A percentile compares a stretch with the other conserved stretches of the same genome.
These are phyloP conservation scores for Globisporangium irregulare DNA, from an alignment of 352 stramenopile genomes.

Conservation along the genomic window DNA sequence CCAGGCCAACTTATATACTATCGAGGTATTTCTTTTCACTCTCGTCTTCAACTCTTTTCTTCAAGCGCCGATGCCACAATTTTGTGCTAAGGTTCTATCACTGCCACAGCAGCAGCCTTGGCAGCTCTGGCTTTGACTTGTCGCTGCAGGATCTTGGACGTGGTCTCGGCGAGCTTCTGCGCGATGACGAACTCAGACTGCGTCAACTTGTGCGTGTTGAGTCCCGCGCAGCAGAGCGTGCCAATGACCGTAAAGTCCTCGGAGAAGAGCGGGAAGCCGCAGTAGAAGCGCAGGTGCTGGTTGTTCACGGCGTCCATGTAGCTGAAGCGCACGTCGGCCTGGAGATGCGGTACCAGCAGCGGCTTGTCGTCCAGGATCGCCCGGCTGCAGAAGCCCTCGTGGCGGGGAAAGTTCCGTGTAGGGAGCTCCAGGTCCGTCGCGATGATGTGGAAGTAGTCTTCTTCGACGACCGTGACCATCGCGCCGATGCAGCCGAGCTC, in stretches of 20 bases:
- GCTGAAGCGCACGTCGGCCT: slow-evolving; percentile 52
- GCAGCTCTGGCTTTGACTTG: neutral
- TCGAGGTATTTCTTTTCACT: neutral
- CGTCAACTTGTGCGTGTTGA: slow-evolving; percentile 11
- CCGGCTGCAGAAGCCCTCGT: slow-evolving; percentile 48
- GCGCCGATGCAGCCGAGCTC: slow-evolving; percentile 38
- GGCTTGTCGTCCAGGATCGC: slow-evolving; percentile 50
- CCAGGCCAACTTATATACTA: neutral
- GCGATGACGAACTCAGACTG: slow-evolving; percentile 17
- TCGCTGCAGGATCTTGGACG: slow-evolving; percentile 13
- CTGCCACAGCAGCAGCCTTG: neutral
- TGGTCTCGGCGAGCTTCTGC: slow-evolving; percentile 14
- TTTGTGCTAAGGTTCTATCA: neutral
- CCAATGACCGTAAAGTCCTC: slow-evolving; percentile 18
- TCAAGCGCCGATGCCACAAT: neutral
- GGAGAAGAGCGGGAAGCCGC: slow-evolving; percentile 20
- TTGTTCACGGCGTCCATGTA: slow-evolving; percentile 29
- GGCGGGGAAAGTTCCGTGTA: slow-evolving; percentile 26
- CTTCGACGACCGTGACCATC: slow-evolving; percentile 45
- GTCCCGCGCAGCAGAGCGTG: slow-evolving; percentile 18
- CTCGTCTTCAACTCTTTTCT: neutral
- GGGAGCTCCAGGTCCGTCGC: slow-evolving; percentile 26
- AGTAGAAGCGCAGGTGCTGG: slow-evolving; percentile 26
- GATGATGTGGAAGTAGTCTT: slow-evolving; percentile 37
- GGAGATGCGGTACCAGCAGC: slow-evolving; percentile 45